These are phyloP conservation scores for Diddensiella transvaalensis DNA, from an alignment of 805 yeast species.

Conservation along the genomic window DNA sequence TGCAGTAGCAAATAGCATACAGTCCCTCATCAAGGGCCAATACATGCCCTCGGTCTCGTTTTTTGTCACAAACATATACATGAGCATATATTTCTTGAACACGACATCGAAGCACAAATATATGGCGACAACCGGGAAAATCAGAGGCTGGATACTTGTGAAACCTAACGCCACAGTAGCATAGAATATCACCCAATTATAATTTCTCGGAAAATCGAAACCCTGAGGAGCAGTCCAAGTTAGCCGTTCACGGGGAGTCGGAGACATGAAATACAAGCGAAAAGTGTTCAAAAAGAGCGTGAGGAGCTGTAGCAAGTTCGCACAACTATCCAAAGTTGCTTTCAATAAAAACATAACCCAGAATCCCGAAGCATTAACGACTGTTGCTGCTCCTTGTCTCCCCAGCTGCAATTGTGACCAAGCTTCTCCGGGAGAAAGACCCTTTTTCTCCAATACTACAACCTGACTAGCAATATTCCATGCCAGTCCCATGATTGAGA, in stretches of 20 bases:
- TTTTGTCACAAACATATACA: constrained; percentile 36
- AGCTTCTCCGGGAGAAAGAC: constrained; percentile 23
- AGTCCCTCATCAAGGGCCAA: constrained; percentile 36
- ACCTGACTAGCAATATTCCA: constrained; percentile 36
- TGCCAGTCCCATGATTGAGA: constrained; percentile 37
- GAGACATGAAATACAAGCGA: constrained; percentile 24
- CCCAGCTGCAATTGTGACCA: constrained; percentile 29
- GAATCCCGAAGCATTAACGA: constrained; percentile 37
- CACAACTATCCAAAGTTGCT: constrained; percentile 30
- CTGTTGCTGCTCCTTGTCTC: constrained; percentile 34
- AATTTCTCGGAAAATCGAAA: constrained; percentile 33
- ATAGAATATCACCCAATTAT: constrained; percentile 34
- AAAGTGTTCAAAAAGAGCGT: constrained; percentile 25
- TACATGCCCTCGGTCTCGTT: constrained; percentile 36
- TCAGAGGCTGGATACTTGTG: constrained; percentile 38
- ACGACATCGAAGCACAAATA: constrained; percentile 32
- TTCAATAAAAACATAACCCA: constrained; percentile 40
- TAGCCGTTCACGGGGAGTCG: constrained; percentile 35
- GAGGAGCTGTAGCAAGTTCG: constrained; percentile 33
- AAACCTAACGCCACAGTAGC: constrained; percentile 36
- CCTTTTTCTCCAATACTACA: constrained; percentile 20
- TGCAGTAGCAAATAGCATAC: constrained; percentile 32
- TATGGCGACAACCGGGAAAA: constrained; percentile 31
- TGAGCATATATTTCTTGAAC: constrained; percentile 33
- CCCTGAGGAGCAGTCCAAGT: constrained; percentile 33